phyloP scores from a whole-genome alignment of 306 rosid genomes.

The Canavalia gladiata region DNA sequence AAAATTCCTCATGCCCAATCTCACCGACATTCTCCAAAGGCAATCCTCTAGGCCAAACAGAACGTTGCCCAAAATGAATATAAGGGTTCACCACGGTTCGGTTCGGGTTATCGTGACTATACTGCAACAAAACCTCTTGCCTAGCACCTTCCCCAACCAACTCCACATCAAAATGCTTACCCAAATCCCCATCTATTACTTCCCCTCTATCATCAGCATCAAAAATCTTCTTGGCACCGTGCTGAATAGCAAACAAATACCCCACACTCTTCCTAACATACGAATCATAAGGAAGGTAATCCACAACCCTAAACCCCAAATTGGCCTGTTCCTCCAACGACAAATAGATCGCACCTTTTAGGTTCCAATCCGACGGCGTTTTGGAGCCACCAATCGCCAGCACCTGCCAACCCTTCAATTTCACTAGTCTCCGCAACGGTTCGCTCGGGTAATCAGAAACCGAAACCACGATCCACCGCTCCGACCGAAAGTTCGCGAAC shows the following conservation, averaged over 20 bases:
- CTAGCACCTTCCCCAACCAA: conserved; percentile 88
- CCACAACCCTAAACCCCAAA: conserved; percentile 88
- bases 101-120: conserved; percentile 88
- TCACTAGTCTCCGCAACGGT: conserved; percentile 71
- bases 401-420: conserved; percentile 90
- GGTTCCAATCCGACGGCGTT: conserved; percentile 89
- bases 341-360: conserved; percentile 91
- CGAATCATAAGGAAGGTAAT: conserved; percentile 86
- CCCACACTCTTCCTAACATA: conserved; percentile 93
- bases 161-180: conserved; percentile 91
- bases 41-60: conserved; percentile 98
- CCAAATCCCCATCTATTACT: conserved; percentile 85
- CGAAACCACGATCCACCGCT: conserved; percentile 89
- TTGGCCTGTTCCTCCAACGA: conserved; percentile 83
- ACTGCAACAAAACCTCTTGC: conserved; percentile 84
- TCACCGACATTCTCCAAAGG: conserved; percentile 96
- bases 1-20: conserved; percentile 84
- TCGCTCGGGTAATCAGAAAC: conserved; percentile 81
- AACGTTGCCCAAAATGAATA: conserved; percentile 95
- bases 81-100: conserved; percentile 87
- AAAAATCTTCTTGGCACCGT: conserved; percentile 90
- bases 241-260: conserved; percentile 93
- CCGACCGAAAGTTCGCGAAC: conserved; percentile 73
- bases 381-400: conserved; percentile 80
- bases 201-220: conserved; percentile 98